Percentiles rank a stretch among this genome's conserved stretches.
These are phyloP conservation scores for Imleria badia DNA, from an alignment of 768 basidiomycete species.

Conservation along the genomic window DNA sequence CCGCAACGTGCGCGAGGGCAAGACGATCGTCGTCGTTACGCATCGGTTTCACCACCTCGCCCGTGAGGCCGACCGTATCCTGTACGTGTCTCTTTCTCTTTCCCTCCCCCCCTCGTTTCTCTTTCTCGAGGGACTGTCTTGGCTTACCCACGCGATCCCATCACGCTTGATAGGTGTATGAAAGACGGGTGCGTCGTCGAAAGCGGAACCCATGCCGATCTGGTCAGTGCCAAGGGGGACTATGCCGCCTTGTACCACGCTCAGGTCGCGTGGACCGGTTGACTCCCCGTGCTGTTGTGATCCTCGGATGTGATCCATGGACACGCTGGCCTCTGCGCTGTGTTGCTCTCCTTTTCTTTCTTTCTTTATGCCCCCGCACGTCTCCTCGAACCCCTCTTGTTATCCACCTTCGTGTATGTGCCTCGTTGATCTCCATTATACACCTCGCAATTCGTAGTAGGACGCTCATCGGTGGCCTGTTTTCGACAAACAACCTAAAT, in stretches of 20 bases:
- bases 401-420: too few species aligned
- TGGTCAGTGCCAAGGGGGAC: slow-evolving; percentile 22
- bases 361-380: too few species aligned
- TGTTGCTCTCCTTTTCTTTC: too few species aligned
- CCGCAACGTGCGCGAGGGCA: slow-evolving; percentile 39
- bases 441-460: too few species aligned
- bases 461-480: too few species aligned
- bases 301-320: too few species aligned
- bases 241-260: slow-evolving; percentile 32
- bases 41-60: slow-evolving; percentile 55
- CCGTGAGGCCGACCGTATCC: slow-evolving; percentile 48
- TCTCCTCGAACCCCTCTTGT: too few species aligned
- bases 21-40: slow-evolving; percentile 55
- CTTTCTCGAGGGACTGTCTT: not conserved
- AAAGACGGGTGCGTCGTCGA: slow-evolving; percentile 33
- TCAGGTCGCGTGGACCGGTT: not conserved
- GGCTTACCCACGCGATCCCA: too few species aligned
- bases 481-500: slow-evolving; percentile 1
- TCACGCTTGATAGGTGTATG: slow-evolving; percentile 26
- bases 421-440: too few species aligned
- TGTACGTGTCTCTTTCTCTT: slow-evolving; percentile 39
- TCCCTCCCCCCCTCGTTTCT: too few species aligned
- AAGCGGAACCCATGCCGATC: slow-evolving; percentile 29
- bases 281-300: not conserved
- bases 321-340: too few species aligned